These are phyloP conservation scores for Oropetium thomaeum DNA, from an alignment of 176 grass and related monocot genomes.

Conservation along the genomic window DNA sequence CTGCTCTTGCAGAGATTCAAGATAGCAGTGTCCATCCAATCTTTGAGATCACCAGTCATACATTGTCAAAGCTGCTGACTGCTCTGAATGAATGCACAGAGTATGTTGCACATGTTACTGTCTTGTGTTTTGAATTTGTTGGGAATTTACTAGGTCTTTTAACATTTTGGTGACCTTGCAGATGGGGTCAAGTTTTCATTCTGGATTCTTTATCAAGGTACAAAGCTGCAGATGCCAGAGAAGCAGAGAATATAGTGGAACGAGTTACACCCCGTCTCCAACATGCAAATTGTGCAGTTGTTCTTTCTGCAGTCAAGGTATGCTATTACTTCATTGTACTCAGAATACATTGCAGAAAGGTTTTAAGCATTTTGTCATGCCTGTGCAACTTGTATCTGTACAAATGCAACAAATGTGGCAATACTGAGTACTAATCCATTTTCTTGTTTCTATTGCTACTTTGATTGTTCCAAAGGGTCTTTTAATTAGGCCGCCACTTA, in stretches of 20 bases:
- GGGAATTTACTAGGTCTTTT: neutral
- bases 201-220: slow-evolving; percentile 91
- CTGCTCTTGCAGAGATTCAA: slow-evolving; percentile 95
- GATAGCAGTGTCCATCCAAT: slow-evolving; percentile 71
- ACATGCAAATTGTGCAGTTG: slow-evolving; percentile 99
- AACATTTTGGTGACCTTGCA: slow-evolving; percentile 38
- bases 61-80: slow-evolving; percentile 92
- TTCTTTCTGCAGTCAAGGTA: slow-evolving; percentile 99
- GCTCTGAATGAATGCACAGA: slow-evolving; percentile 99
- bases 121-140: slow-evolving; percentile 18
- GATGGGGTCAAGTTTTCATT: slow-evolving; percentile 99
- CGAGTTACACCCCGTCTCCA: slow-evolving; percentile 94
- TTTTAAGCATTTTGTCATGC: slow-evolving; percentile 13
- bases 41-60: slow-evolving; percentile 98
- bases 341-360: neutral
- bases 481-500: neutral
- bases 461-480: neutral
- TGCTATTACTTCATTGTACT: slow-evolving; percentile 24
- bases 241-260: slow-evolving; percentile 93
- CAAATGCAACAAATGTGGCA: slow-evolving; percentile 24
- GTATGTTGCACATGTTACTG: slow-evolving; percentile 48
- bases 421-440: neutral
- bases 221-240: slow-evolving; percentile 82
- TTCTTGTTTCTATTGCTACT: neutral
- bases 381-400: slow-evolving; percentile 16